Percentiles rank a stretch among this genome's conserved stretches.
Evolutionary conservation across 2,329 filamentous ascomycete genomes (phyloP).

Genomic region (Penicillium sp.): DNA sequence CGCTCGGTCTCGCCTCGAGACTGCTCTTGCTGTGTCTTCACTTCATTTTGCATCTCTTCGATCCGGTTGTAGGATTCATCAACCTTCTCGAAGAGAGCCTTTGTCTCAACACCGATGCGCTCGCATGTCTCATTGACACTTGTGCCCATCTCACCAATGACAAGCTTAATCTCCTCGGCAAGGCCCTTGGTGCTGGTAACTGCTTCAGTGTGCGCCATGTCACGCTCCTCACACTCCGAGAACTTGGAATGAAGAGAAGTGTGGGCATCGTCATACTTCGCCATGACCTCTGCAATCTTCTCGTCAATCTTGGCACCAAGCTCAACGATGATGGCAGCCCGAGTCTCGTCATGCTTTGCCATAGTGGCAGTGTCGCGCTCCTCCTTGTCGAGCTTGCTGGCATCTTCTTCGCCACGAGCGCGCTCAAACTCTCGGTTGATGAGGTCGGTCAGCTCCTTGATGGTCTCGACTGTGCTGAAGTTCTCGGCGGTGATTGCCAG

Average conservation of each 20-base stretch:
- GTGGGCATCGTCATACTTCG: conserved; percentile 88
- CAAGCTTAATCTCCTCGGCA: conserved; percentile 83
- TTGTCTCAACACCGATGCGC: conserved; percentile 85
- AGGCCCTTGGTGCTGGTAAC: conserved; percentile 77
- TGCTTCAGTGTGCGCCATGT: conserved; percentile 74
- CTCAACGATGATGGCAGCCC: conserved; percentile 60
- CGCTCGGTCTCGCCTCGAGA: conserved; percentile 82
- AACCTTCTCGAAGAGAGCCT: conserved; percentile 81
- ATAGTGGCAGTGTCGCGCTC: conserved; percentile 61
- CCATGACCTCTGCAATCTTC: conserved; percentile 79
- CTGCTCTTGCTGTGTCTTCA: conserved; percentile 78
- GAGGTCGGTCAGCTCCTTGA: conserved; percentile 74
- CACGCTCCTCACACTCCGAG: conserved; percentile 74
- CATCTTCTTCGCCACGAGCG: conserved; percentile 77
- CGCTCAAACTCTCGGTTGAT: conserved; percentile 89
- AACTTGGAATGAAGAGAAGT: conserved; percentile 74
- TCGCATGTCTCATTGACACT: conserved; percentile 82
- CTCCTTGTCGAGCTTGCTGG: conserved; percentile 78
- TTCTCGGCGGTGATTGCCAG: conserved; percentile 65
- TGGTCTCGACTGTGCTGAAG: conserved; percentile 60
- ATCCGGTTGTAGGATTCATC: conserved; percentile 77
- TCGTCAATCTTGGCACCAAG: conserved; percentile 69
- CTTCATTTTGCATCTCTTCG: conserved; percentile 74
- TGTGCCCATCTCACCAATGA: conserved; percentile 83
- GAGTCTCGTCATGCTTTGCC: conserved; percentile 66